These are phyloP conservation scores for Megacollybia marginata DNA, from an alignment of 768 basidiomycete species.

Conservation along the genomic window DNA sequence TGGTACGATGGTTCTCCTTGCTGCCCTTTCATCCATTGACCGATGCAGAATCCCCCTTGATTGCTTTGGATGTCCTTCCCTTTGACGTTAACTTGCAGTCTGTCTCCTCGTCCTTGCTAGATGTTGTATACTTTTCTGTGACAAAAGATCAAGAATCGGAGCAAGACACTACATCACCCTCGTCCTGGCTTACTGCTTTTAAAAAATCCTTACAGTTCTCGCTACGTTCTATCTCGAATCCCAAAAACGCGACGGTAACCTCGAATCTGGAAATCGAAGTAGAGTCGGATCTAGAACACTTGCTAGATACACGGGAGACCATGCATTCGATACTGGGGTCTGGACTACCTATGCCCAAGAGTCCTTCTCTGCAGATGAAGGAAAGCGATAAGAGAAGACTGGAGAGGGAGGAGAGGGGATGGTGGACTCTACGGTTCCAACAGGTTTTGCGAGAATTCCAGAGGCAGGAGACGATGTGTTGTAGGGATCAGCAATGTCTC, in stretches of 20 bases:
- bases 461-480: background rate
- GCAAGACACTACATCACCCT: slow-evolving; percentile 1
- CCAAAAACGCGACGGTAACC: slow-evolving; percentile 7
- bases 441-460: slow-evolving; percentile 49
- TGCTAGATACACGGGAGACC: slow-evolving; percentile 24
- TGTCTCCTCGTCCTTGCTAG: slow-evolving; percentile 1
- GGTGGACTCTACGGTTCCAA: slow-evolving; percentile 67
- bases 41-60: slow-evolving; percentile 19
- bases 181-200: slow-evolving; percentile 46
- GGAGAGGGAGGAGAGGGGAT: slow-evolving; percentile 64
- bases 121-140: no score
- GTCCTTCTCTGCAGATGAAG: slow-evolving; percentile 57
- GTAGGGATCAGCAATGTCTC: no score
- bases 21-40: slow-evolving; percentile 1
- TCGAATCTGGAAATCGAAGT: slow-evolving; percentile 5
- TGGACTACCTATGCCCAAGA: slow-evolving; percentile 59
- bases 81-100: slow-evolving; percentile 20
- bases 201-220: slow-evolving; percentile 45
- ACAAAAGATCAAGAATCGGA: background rate
- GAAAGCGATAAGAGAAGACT: slow-evolving; percentile 22
- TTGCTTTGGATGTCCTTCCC: slow-evolving; percentile 47
- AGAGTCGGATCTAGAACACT: slow-evolving; percentile 11
- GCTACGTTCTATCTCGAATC: slow-evolving; percentile 26
- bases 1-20: slow-evolving; percentile 8
- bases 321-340: slow-evolving; percentile 31